Evolutionary conservation across 2,329 filamentous ascomycete genomes (phyloP).

Genomic region (Ophiostoma ips): DNA sequence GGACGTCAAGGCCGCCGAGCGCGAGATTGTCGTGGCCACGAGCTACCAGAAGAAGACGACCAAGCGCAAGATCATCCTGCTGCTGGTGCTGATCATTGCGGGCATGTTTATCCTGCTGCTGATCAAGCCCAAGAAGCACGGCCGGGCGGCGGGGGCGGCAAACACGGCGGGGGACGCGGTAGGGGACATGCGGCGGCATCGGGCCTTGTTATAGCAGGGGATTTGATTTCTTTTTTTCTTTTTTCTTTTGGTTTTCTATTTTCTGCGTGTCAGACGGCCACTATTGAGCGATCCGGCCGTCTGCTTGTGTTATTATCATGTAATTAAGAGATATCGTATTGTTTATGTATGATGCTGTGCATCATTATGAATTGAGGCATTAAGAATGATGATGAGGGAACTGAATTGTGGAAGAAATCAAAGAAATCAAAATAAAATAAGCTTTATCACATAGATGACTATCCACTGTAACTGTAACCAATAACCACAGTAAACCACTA

Average conservation of each 20-base stretch:
- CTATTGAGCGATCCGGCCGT: slow-evolving; percentile 1
- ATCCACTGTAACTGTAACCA: no score
- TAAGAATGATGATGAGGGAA: background rate
- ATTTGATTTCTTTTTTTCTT: background rate
- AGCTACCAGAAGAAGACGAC: slow-evolving; percentile 79
- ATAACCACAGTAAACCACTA: no score
- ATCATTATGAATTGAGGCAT: background rate
- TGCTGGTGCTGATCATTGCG: slow-evolving; percentile 72
- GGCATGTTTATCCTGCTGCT: slow-evolving; percentile 76
- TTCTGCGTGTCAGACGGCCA: background rate
- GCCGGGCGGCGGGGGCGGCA: slow-evolving; percentile 12
- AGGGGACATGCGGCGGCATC: background rate
- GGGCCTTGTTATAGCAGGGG: background rate
- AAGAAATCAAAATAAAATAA: background rate
- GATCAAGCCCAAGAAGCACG: slow-evolving; percentile 56
- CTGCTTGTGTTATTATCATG: background rate
- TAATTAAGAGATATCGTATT: background rate
- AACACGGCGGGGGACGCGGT: background rate
- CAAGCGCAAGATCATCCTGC: slow-evolving; percentile 82
- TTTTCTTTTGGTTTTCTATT: background rate
- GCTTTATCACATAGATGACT: no score
- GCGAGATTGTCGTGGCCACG: slow-evolving; percentile 77
- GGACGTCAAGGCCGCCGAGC: slow-evolving; percentile 84
- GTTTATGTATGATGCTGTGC: no score
- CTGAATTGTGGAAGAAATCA: background rate